These are phyloP conservation scores for Annulohypoxylon maeteangense DNA, from an alignment of 495 filamentous ascomycete species.

Conservation along the genomic window DNA sequence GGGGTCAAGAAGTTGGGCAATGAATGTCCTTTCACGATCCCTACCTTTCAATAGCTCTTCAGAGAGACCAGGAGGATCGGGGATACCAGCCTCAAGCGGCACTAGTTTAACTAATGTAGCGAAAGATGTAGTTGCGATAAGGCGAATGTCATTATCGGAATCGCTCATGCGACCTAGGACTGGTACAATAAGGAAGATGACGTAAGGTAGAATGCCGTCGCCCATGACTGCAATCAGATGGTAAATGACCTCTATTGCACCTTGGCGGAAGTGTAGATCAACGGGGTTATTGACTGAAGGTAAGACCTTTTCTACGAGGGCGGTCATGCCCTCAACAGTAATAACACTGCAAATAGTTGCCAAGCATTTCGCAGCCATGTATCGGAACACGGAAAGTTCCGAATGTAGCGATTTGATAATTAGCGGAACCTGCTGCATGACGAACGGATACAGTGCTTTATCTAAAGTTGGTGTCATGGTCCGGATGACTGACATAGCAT, in stretches of 20 bases:
- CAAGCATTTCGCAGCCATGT: slow-evolving; percentile 96
- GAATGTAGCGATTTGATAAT: slow-evolving; percentile 88
- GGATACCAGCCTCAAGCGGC: slow-evolving; percentile 96
- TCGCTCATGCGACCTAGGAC: slow-evolving; percentile 99
- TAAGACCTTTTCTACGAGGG: slow-evolving; percentile 90
- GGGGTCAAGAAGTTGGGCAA: slow-evolving; percentile 92
- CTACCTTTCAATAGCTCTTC: slow-evolving; percentile 86
- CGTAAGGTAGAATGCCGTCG: slow-evolving; percentile 93
- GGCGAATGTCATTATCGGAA: slow-evolving; percentile 91
- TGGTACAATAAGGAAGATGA: slow-evolving; percentile 98
- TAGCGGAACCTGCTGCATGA: slow-evolving; percentile 84
- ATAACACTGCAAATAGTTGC: slow-evolving; percentile 97
- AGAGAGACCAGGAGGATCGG: slow-evolving; percentile 93
- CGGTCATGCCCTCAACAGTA: slow-evolving; percentile 92
- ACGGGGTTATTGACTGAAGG: slow-evolving; percentile 88
- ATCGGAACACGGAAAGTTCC: slow-evolving; percentile 87
- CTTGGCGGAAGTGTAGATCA: slow-evolving; percentile 88
- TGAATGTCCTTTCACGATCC: slow-evolving; percentile 94
- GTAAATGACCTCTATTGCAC: slow-evolving; percentile 93
- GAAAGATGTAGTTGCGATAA: slow-evolving; percentile 96
- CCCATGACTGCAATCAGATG: slow-evolving; percentile 98
- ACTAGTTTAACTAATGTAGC: slow-evolving; percentile 98
- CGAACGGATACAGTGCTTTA: slow-evolving; percentile 75
- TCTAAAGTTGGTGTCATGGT: slow-evolving; percentile 88
- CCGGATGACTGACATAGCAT: slow-evolving; percentile 90